These are phyloP conservation scores for Penicillium riverlandense DNA, from an alignment of 495 filamentous ascomycete species.

Conservation along the genomic window DNA sequence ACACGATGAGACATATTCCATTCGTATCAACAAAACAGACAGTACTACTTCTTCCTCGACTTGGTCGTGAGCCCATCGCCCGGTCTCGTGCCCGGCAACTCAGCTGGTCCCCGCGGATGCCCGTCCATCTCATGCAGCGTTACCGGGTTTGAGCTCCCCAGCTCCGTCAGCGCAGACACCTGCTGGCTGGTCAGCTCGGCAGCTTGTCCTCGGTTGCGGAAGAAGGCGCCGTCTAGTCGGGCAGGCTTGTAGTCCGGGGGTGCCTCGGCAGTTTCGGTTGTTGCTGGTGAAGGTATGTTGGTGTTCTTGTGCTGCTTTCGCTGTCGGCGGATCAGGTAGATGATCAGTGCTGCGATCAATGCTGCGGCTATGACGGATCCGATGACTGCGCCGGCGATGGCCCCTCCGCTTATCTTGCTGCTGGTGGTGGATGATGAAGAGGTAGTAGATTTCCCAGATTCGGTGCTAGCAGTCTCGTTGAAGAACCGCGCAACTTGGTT, in stretches of 20 bases:
- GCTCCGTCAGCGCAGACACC: no score
- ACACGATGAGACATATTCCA: no score
- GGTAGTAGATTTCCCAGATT: neutral
- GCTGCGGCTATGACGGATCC: conserved; percentile 30
- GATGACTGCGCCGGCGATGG: conserved; percentile 48
- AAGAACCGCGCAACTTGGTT: conserved; percentile 11
- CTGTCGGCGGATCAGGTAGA: neutral
- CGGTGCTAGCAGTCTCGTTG: neutral
- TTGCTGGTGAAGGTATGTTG: neutral
- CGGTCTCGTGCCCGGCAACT: no score
- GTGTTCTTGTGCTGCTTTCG: neutral
- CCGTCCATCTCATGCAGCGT: no score
- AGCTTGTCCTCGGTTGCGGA: neutral
- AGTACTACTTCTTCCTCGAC: no score
- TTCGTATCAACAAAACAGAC: no score
- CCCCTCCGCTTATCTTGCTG: conserved; percentile 22
- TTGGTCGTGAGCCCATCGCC: no score
- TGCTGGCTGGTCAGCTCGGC: no score
- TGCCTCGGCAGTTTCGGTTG: neutral
- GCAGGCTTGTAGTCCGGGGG: neutral
- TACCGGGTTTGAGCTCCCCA: no score
- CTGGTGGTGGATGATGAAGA: no score
- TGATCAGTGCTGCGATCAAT: neutral
- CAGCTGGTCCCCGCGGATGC: no score
- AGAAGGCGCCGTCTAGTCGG: neutral